A percentile compares a stretch with the other conserved stretches of the same genome.
These are phyloP conservation scores for Metarhizium humberi DNA, from an alignment of 2,329 filamentous ascomycete genomes.

Conservation along the genomic window DNA sequence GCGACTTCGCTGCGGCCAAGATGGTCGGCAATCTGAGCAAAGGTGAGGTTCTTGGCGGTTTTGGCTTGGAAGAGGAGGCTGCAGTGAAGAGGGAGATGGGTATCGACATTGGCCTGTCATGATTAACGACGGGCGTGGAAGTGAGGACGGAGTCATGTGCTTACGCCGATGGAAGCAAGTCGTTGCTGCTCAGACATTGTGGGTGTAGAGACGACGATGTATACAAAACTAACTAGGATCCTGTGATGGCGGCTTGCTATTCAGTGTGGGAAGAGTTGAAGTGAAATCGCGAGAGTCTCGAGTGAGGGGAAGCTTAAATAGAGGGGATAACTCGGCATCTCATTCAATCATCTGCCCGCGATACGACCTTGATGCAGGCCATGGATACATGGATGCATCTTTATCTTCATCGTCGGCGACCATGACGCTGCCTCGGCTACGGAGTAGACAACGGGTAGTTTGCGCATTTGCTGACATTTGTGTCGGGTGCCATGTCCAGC, in stretches of 20 bases:
- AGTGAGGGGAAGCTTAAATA: background rate
- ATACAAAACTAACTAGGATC: background rate
- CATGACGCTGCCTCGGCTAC: too few species aligned
- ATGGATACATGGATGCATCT: background rate
- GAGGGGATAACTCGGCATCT: background rate
- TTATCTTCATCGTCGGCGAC: too few species aligned
- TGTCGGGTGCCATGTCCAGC: too few species aligned
- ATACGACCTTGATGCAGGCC: background rate
- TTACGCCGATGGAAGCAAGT: slow-evolving; percentile 5
- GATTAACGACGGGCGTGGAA: background rate
- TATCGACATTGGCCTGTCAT: slow-evolving; percentile 51
- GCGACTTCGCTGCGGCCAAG: slow-evolving; percentile 77
- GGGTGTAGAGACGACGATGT: background rate
- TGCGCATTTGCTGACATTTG: too few species aligned
- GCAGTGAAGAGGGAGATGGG: slow-evolving; percentile 61
- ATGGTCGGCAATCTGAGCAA: slow-evolving; percentile 65
- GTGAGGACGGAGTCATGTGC: background rate
- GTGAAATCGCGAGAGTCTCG: background rate
- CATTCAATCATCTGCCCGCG: background rate
- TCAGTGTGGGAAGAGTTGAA: background rate
- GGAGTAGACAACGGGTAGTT: too few species aligned
- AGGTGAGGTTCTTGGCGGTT: slow-evolving; percentile 63
- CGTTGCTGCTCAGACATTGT: slow-evolving; percentile 1
- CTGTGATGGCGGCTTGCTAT: background rate
- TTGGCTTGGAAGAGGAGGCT: slow-evolving; percentile 65